Evolutionary conservation across 1,284 basidiomycete genomes (phyloP).

Genomic region (Ceraceosorus guamensis): DNA sequence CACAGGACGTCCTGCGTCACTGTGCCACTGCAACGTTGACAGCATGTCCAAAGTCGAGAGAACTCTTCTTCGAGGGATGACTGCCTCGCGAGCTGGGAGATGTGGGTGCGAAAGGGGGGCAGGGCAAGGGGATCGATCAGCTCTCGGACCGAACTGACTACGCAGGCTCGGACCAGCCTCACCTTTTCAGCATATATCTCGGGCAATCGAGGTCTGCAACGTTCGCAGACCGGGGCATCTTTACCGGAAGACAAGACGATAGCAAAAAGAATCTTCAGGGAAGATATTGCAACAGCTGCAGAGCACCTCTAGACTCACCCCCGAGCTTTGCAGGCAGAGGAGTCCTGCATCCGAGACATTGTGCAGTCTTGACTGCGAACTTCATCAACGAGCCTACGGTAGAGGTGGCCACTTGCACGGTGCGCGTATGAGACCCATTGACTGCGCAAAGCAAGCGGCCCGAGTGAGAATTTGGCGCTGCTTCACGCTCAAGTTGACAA

Average conservation of each 20-base stretch:
- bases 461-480: neutral
- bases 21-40: conserved; percentile 45
- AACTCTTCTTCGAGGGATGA: conserved; percentile 42
- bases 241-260: neutral
- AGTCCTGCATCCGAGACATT: conserved; percentile 46
- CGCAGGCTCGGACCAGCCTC: neutral
- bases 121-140: too few relatives aligned
- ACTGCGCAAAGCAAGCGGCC: conserved; percentile 8
- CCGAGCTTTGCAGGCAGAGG: conserved; percentile 17
- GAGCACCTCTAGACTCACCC: neutral
- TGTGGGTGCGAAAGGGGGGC: too few relatives aligned
- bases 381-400: conserved; percentile 47
- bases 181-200: conserved; percentile 45
- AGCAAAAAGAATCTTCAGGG: neutral
- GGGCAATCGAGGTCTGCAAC: conserved; percentile 35
- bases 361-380: conserved; percentile 46
- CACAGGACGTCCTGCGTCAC: conserved; percentile 78
- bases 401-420: conserved; percentile 43
- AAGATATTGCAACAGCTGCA: neutral
- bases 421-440: conserved; percentile 44
- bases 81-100: conserved; percentile 20
- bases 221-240: conserved; percentile 40
- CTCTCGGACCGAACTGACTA: too few relatives aligned
- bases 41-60: conserved; percentile 46
- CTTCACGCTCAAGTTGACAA: neutral